phyloP scores from a whole-genome alignment of 1,139 yeast species.

The Suhomyces terraborum region DNA sequence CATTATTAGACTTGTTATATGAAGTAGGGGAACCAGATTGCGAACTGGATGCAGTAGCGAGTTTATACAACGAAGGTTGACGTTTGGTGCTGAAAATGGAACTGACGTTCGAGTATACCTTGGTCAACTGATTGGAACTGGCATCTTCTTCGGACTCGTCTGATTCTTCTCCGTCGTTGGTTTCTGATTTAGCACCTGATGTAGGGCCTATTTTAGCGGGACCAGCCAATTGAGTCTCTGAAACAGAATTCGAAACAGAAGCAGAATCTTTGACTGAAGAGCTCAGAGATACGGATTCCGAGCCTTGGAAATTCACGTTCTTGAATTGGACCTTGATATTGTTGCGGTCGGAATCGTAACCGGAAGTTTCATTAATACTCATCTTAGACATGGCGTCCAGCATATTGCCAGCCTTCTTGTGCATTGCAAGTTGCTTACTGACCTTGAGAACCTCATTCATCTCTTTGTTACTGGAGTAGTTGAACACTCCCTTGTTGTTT shows the following conservation, averaged over 20 bases:
- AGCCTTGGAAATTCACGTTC: slow-evolving; percentile 15
- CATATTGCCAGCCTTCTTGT: slow-evolving; percentile 5
- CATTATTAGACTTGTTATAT: slow-evolving; percentile 1
- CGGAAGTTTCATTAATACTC: slow-evolving; percentile 12
- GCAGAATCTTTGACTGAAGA: too few species aligned
- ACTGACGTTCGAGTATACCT: slow-evolving; percentile 25
- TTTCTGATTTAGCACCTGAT: too few species aligned
- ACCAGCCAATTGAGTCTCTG: too few species aligned
- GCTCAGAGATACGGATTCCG: neutral
- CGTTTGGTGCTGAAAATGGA: slow-evolving; percentile 25
- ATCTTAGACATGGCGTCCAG: slow-evolving; percentile 7
- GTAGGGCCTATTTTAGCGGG: too few species aligned
- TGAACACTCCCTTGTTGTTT: slow-evolving; percentile 5
- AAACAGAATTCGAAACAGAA: neutral
- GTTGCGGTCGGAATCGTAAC: slow-evolving; percentile 9
- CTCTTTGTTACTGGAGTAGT: slow-evolving; percentile 18
- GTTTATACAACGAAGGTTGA: slow-evolving; percentile 6
- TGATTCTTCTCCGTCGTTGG: neutral
- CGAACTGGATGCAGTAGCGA: slow-evolving; percentile 5
- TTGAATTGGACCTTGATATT: slow-evolving; percentile 15
- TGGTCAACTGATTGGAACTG: slow-evolving; percentile 13
- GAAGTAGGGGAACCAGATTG: slow-evolving; percentile 6
- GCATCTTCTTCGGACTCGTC: slow-evolving; percentile 12
- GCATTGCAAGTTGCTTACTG: slow-evolving; percentile 17
- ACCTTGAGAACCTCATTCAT: slow-evolving; percentile 19